A percentile compares a stretch with the other conserved stretches of the same genome.
Conservation (phyloP, 2,329 filamentous ascomycete species). For the Aureobasidium sp. region DNA sequence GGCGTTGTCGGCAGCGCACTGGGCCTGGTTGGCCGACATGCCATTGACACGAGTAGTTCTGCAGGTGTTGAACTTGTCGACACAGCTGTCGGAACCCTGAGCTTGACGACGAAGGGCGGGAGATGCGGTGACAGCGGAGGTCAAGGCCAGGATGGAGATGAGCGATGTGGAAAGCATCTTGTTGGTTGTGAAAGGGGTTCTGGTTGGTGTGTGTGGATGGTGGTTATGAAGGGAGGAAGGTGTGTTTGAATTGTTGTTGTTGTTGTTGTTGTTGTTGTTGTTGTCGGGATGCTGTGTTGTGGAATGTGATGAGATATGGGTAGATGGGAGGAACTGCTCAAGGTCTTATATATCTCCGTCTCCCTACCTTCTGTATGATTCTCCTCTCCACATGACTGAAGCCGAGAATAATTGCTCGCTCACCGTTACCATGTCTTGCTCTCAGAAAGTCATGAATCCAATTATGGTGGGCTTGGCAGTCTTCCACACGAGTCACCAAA, state of each 20-base stretch:
- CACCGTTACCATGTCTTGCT: background rate
- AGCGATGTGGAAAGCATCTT: conserved; percentile 2
- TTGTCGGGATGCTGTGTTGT: no score
- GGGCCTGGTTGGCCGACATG: background rate
- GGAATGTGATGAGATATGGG: background rate
- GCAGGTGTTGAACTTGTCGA: background rate
- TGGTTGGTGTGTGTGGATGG: background rate
- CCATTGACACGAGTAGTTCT: background rate
- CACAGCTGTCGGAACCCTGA: background rate
- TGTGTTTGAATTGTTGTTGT: background rate
- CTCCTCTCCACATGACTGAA: background rate
- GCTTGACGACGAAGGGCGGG: background rate
- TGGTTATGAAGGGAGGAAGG: background rate
- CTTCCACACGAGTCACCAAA: no score
- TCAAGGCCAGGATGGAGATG: conserved; percentile 5
- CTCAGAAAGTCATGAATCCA: no score
- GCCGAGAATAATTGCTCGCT: background rate
- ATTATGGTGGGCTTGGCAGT: no score
- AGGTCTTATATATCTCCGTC: background rate
- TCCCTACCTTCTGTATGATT: background rate
- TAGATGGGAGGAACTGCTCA: background rate
- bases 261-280: background rate
- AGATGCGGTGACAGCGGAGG: conserved; percentile 3
- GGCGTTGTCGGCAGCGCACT: background rate
- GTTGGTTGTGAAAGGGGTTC: background rate